Percentiles rank a stretch among this genome's conserved stretches.
Evolutionary conservation across 768 basidiomycete genomes (phyloP).

Genomic region (Pisolithus marmoratus): DNA sequence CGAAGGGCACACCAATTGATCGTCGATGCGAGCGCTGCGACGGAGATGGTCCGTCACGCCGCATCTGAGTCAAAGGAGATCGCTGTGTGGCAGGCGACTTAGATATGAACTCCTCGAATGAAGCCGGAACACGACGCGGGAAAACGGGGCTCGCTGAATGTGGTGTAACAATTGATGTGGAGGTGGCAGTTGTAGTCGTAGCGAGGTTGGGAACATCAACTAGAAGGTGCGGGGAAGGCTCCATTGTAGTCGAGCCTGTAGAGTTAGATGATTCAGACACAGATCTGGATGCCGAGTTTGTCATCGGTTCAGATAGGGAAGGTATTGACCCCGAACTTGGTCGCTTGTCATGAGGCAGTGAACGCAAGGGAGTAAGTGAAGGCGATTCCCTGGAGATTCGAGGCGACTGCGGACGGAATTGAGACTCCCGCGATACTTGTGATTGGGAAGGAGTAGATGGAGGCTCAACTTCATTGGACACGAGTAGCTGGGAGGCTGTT

Average conservation of each 20-base stretch:
- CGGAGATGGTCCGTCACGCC: neutral
- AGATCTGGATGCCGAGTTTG: neutral
- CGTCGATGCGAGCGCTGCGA: neutral
- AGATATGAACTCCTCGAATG: neutral
- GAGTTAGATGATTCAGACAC: neutral
- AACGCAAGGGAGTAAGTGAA: neutral
- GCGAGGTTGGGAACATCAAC: neutral
- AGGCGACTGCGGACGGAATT: neutral
- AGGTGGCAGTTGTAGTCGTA: neutral
- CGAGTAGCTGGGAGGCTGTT: neutral
- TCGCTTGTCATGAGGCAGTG: neutral
- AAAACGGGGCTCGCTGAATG: neutral
- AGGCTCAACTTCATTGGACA: neutral
- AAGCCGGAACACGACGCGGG: neutral
- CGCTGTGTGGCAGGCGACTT: neutral
- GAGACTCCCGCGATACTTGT: neutral
- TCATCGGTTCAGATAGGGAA: neutral
- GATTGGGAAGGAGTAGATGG: neutral
- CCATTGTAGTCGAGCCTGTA: neutral
- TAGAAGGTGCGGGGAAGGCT: neutral
- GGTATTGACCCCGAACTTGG: neutral
- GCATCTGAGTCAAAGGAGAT: neutral
- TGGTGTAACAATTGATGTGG: neutral
- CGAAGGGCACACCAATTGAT: slow-evolving; percentile 6
- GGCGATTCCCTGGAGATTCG: neutral